Evolutionary conservation across 352 stramenopile species (phyloP), one percentile per base, ranked within the genome.

Genomic region (Globisporangium paddicum): DNA sequence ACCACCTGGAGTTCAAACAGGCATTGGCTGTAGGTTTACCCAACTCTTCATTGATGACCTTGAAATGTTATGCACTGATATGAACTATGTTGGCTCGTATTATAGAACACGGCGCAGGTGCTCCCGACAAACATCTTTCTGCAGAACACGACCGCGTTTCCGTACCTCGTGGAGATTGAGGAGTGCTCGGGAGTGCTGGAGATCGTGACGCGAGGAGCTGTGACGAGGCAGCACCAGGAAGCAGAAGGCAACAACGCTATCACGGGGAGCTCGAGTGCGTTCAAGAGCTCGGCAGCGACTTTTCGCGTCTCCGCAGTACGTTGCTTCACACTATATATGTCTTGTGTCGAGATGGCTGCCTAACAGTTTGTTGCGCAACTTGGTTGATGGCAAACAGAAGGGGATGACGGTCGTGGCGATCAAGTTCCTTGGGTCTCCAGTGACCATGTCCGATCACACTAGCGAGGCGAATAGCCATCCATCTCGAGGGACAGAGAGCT

Each of bases 351-450:
- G 5, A 4, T 26, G 25, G 8, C 5, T 40, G 5, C 38, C 13
- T 28, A 41, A 21, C 32, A 11, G 18, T 28, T 55, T n/a, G 7
- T 21, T 6, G 2, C 65, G 34, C 28, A 32, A 32, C 28, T 32
- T 32, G 28, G 28, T 16, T 34, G 16, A 34, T 37, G 18, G 16
- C 26, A 55, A 55, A 30, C 56, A 91, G 82, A 86, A 73, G 66
- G 82, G 82, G 35, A 91, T 91, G 79, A 89, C 82, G 26, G 82
- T 79, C 23, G 79, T 91, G 18, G 82, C 82, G 3, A 84, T 91
- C 58, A 80, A 80, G 53, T 87, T 67, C 56, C 82, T 21, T 28
- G 50, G 38, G 10, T 32, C 28, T 7, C 21, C 38, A 23, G 16
- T 34, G 10, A 7, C 21, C 51, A 46, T n/a, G n/a, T n/a, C 3